Percentiles rank a stretch among this genome's conserved stretches.
phyloP scores from a whole-genome alignment of 2,329 filamentous ascomycete genomes.

The Neonectria neomacrospora region DNA sequence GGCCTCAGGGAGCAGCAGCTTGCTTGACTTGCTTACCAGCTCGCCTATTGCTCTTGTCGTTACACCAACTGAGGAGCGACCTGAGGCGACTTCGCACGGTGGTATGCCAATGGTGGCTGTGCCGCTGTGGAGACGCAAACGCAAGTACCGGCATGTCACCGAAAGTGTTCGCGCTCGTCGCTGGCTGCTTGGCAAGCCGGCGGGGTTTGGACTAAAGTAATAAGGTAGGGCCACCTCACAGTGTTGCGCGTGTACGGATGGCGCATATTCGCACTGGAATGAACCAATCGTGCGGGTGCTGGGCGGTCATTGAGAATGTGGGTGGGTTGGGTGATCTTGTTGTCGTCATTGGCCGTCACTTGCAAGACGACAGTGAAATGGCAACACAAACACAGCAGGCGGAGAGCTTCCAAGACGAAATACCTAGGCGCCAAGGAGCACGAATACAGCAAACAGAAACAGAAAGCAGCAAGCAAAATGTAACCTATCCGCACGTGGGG shows the following conservation, averaged over 20 bases:
- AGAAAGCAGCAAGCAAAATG: neutral
- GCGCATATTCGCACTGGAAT: neutral
- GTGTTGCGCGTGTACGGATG: neutral
- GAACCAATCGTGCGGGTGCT: slow-evolving; percentile 4
- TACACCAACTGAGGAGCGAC: neutral
- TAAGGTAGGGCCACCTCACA: slow-evolving; percentile 6
- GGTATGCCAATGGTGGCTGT: slow-evolving; percentile 18
- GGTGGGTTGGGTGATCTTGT: neutral
- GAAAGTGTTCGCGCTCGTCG: slow-evolving; percentile 1
- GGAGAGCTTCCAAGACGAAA: neutral
- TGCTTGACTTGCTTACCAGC: slow-evolving; percentile 5
- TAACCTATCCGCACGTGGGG: slow-evolving; percentile 16
- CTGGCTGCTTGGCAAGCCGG: neutral
- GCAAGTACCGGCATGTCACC: slow-evolving; percentile 17
- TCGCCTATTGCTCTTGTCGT: neutral
- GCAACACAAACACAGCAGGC: neutral
- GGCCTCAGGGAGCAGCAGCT: slow-evolving; percentile 5
- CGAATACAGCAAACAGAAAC: neutral
- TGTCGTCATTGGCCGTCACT: slow-evolving; percentile 20
- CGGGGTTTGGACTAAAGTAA: slow-evolving; percentile 17
- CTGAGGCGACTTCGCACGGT: slow-evolving; percentile 14
- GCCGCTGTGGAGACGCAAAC: neutral
- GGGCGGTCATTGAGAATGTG: slow-evolving; percentile 1
- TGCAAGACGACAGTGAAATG: neutral
- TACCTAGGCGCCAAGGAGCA: slow-evolving; percentile 8